Base-by-base conservation (phyloP, 2,329 filamentous ascomycete species). In the Lachnellula subtilissima region DNA sequence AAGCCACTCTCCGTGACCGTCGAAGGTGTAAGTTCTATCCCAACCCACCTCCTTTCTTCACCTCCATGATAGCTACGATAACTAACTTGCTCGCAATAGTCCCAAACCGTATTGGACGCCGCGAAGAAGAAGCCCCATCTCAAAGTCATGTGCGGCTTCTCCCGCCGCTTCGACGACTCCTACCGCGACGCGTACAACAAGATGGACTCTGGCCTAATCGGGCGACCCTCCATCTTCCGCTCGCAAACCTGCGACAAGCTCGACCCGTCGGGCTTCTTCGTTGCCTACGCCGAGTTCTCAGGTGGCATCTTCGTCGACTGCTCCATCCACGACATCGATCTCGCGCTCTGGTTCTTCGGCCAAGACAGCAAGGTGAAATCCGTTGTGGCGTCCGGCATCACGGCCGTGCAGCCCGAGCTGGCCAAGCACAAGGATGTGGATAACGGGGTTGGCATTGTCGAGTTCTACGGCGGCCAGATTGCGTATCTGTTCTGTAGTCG, bases 281-380 rank as follows among this genome's bases (percentile, higher is more conserved):
- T 88, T 53, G 75, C 78, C 22, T 88, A 88, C 70, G 83, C 85
- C 12, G 75, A 83, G 63, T 84, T 81, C 71, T 80, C 75, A 1
- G 85, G 86, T 36, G 85, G 85, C 22, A 86, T 88, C 67, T 88
- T 88, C 63, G 85, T 88, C 55, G 86, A 88, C 73, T 86, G 82
- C 72, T 83, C 81, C 51, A 83, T 88, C 65, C 86, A 88, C 73
- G 86, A 88, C 64, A 88, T 88, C 62, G 83, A 86, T 59, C 76
- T 87, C 2, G 76, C 82, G 0, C 73, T 86, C 2, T 86, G 83
- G 82, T 86, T 81, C 73, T 84, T 85, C 65, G 81, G 80, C 9
- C 71, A 78, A 48, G 75, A 80, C 48, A 74, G 72, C 42, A 69
- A 74, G 14, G 75, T 84, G 60, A 85, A 85, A 70, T 78, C 74